These are phyloP conservation scores for Cladosporium sp. DNA, from an alignment of 2,329 filamentous ascomycete genomes.

Conservation along the genomic window DNA sequence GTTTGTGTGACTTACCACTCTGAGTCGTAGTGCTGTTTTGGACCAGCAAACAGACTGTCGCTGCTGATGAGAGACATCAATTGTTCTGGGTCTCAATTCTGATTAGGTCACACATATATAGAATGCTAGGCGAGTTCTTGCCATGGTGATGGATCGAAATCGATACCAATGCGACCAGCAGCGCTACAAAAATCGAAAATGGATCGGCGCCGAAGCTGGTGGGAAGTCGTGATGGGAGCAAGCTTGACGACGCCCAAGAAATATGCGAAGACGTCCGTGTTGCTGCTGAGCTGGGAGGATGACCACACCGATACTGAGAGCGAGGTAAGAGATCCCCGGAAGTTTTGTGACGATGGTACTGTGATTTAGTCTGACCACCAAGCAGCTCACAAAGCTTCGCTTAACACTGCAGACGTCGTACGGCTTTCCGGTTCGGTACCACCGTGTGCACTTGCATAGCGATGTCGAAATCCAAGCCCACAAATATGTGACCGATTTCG, in stretches of 20 bases:
- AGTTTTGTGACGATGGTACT: too few relatives aligned
- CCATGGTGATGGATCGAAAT: too few relatives aligned
- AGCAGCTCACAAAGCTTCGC: not conserved
- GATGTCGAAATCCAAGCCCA: not conserved
- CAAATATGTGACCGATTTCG: not conserved
- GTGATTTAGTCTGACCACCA: not conserved
- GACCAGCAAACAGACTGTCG: too few relatives aligned
- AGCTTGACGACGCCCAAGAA: not conserved
- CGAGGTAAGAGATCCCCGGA: not conserved
- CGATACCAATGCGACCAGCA: too few relatives aligned
- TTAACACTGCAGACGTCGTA: not conserved
- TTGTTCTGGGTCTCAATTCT: too few relatives aligned
- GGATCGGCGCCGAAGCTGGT: not conserved
- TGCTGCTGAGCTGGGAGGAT: slow-evolving; percentile 3
- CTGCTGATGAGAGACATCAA: too few relatives aligned
- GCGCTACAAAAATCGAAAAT: too few relatives aligned
- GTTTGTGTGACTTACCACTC: too few relatives aligned
- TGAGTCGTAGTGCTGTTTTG: too few relatives aligned
- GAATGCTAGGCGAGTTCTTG: too few relatives aligned
- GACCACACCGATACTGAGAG: not conserved
- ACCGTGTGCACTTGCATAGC: not conserved
- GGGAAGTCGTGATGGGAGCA: not conserved
- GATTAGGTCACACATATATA: too few relatives aligned
- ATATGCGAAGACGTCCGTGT: not conserved
- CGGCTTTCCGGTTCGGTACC: not conserved